phyloP scores from a whole-genome alignment of 164 flowering plant genomes.

The Paratinospora sagittata region DNA sequence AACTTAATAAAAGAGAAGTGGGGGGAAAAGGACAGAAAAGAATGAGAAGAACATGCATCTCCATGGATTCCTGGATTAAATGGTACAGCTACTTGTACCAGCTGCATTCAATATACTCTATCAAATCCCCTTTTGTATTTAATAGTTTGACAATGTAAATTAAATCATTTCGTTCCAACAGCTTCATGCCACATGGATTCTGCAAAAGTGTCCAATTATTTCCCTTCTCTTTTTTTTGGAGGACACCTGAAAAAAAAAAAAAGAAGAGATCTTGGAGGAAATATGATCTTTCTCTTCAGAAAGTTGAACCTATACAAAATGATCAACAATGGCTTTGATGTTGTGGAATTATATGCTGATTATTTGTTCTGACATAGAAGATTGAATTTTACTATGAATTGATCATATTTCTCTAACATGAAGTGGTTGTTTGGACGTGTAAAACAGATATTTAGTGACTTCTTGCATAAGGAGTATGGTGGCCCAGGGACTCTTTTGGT shows the following conservation, averaged over 20 bases:
- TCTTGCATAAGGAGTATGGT: conserved; percentile 53
- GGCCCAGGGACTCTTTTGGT: conserved; percentile 80
- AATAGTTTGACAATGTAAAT: not conserved
- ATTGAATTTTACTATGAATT: not conserved
- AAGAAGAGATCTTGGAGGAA: no score
- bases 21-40: not conserved
- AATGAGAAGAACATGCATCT: conserved; percentile 1
- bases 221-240: not conserved
- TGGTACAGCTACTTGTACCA: not conserved
- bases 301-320: not conserved
- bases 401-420: not conserved
- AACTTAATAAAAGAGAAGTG: not conserved
- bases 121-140: not conserved
- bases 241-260: no score
- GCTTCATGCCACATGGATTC: not conserved
- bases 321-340: not conserved
- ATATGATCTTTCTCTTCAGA: not conserved
- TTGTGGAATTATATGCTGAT: not conserved
- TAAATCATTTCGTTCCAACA: not conserved
- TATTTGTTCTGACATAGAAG: not conserved
- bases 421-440: not conserved
- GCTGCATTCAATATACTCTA: not conserved
- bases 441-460: conserved; percentile 55
- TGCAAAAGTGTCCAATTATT: not conserved
- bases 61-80: not conserved